Percentiles rank a stretch among this genome's conserved stretches.
Evolutionary conservation across 352 stramenopile species (phyloP).

Genomic region (Pythium folliculosum): DNA sequence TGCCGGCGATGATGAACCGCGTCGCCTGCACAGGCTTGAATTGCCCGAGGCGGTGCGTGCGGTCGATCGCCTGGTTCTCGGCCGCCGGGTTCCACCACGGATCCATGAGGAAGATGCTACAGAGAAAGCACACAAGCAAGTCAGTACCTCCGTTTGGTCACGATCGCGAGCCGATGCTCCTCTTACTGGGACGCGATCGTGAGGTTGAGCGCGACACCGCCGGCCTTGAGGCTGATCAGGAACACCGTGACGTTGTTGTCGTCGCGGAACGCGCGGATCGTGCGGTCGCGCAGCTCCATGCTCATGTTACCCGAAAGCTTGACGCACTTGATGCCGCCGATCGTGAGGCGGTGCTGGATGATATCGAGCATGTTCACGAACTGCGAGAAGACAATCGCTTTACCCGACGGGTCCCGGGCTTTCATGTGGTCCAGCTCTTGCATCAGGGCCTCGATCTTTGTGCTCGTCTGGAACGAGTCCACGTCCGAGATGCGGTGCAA

Average conservation of each 20-base stretch:
- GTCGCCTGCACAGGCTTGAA: slow-evolving; percentile 97
- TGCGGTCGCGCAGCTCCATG: slow-evolving; percentile 83
- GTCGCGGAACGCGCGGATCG: slow-evolving; percentile 82
- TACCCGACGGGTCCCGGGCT: slow-evolving; percentile 90
- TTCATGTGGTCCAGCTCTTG: slow-evolving; percentile 96
- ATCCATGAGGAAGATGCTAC: slow-evolving; percentile 96
- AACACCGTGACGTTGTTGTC: slow-evolving; percentile 94
- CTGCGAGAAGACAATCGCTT: slow-evolving; percentile 98
- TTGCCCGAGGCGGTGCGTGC: slow-evolving; percentile 97
- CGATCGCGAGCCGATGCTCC: too few species aligned
- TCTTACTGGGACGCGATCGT: slow-evolving; percentile 95
- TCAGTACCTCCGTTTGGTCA: too few species aligned
- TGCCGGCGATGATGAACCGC: slow-evolving; percentile 98
- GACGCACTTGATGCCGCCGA: slow-evolving; percentile 86
- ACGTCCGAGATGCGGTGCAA: slow-evolving; percentile 64
- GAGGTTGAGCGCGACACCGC: slow-evolving; percentile 98
- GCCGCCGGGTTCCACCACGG: slow-evolving; percentile 99
- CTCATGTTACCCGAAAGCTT: slow-evolving; percentile 92
- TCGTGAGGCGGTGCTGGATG: slow-evolving; percentile 94
- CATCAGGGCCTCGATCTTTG: slow-evolving; percentile 98
- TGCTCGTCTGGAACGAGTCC: slow-evolving; percentile 87
- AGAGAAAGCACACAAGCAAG: background rate
- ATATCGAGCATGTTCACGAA: slow-evolving; percentile 99
- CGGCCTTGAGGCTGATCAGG: slow-evolving; percentile 98
- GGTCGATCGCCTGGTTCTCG: slow-evolving; percentile 95